Evolutionary conservation across 345 rosid genomes (phyloP).

Genomic region (Syzygium jambos): DNA sequence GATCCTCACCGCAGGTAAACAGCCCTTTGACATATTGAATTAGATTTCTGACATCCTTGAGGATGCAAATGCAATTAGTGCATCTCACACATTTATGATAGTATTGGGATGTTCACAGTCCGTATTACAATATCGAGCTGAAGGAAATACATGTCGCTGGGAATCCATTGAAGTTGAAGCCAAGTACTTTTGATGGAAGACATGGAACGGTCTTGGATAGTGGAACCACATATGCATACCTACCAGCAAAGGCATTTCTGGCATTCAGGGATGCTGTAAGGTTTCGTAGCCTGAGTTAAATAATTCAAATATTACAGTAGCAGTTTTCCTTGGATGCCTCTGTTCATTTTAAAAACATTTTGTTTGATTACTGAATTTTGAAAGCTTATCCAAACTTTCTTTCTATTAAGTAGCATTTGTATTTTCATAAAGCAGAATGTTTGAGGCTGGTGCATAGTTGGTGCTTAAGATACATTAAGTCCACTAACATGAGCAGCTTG

Average conservation of each 20-base stretch:
- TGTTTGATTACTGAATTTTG: not conserved
- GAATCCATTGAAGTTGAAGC: constrained; percentile 48
- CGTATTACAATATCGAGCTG: constrained; percentile 91
- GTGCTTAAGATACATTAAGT: not conserved
- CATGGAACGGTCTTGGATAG: constrained; percentile 82
- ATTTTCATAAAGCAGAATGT: not conserved
- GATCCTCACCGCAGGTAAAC: constrained; percentile 72
- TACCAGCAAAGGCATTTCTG: constrained; percentile 63
- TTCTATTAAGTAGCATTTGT: not conserved
- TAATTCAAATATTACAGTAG: not conserved
- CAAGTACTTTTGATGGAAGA: constrained; percentile 59
- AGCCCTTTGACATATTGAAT: not conserved
- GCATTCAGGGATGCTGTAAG: constrained; percentile 81
- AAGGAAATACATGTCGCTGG: constrained; percentile 89
- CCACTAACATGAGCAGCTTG: not conserved
- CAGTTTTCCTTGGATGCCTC: not conserved
- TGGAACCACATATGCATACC: constrained; percentile 89
- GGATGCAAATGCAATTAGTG: constrained; percentile 6
- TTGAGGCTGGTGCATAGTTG: not conserved
- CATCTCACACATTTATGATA: constrained; percentile 81
- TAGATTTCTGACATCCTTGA: not conserved
- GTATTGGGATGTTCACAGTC: constrained; percentile 98
- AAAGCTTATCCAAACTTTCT: not conserved
- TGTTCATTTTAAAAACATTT: not conserved
- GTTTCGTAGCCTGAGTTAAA: not conserved